Evolutionary conservation across 2,329 filamentous ascomycete species (phyloP), one percentile per base, ranked within the genome.

Genomic region (Epichloe sp.): DNA sequence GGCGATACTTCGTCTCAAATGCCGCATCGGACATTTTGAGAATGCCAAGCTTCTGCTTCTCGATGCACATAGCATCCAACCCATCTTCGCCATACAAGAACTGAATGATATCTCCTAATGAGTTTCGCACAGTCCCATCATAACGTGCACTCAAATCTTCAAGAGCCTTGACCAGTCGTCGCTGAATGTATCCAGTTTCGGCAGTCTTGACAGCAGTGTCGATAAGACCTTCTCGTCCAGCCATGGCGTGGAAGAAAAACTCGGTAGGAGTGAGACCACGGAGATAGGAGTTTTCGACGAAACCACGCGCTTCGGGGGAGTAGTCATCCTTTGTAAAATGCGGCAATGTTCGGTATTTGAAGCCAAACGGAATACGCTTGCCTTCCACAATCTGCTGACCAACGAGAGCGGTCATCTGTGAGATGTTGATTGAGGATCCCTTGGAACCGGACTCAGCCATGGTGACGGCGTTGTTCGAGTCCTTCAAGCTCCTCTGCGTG

Each of bases 201-300:
- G 93, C 93, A 57, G 93, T 98, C 79, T 98, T 98, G 71, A 98
- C 94, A 58, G 93, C 93, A 49, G 93, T 98, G 78, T 98, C 93
- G 61, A 98, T 98, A 51, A 98, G 78, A 95, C 93, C 93, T 72
- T 98, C 93, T 75, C 93, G 83, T 88, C 93, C 93, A 76, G 93
- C 93, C 93, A 98, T 98, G 64, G 93, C 93, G 79, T 98, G 93
- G 78, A 98, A 98, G 75, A 96, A 98, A 72, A 98, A 98, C 60
- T 98, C 93, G 1, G 87, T 85, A 0, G 93, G 93, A 0, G 94
- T 98, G 53, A 98, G 73, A 51, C 93, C 93, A 74, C 93, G 87
- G 12, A 98, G 80, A 62, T 98, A 98, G 0, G 93, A 98, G 71
- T 98, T 98, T 69, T 98, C 93, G 19, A 98, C 93, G 63, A 98